Conservation (phyloP, 2,329 filamentous ascomycete genomes). For the Pestalotiopsis fici region DNA sequence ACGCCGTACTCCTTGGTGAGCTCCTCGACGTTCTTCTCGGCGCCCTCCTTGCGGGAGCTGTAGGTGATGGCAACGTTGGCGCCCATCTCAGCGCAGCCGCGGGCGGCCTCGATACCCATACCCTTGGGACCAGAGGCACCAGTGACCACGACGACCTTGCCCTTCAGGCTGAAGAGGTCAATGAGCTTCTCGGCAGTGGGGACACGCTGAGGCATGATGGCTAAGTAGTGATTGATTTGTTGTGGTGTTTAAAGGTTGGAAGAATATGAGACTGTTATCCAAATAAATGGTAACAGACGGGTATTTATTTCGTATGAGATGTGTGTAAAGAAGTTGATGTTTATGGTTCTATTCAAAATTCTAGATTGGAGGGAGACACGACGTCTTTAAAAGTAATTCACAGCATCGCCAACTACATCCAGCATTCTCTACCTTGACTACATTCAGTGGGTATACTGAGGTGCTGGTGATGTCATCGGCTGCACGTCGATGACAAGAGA, state of each 20-base stretch:
- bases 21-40: slow-evolving; percentile 65
- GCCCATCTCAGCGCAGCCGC: slow-evolving; percentile 71
- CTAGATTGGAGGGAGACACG: neutral
- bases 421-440: neutral
- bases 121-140: slow-evolving; percentile 70
- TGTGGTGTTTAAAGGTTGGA: neutral
- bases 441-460: slow-evolving; percentile 7
- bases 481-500: slow-evolving; percentile 13
- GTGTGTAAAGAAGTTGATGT: neutral
- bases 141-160: slow-evolving; percentile 71
- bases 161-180: slow-evolving; percentile 72
- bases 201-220: slow-evolving; percentile 56
- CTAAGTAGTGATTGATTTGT: slow-evolving; percentile 6
- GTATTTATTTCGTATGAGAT: neutral
- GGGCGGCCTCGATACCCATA: slow-evolving; percentile 70
- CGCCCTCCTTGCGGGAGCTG: slow-evolving; percentile 68
- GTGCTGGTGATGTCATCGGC: slow-evolving; percentile 13
- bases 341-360: neutral
- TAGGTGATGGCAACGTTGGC: slow-evolving; percentile 73
- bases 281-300: neutral
- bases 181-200: slow-evolving; percentile 59
- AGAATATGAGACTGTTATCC: neutral
- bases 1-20: slow-evolving; percentile 68
- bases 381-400: neutral
- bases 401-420: neutral